These are phyloP conservation scores for Fremontodendron californicum DNA, from an alignment of 345 rosid genomes.

Conservation along the genomic window DNA sequence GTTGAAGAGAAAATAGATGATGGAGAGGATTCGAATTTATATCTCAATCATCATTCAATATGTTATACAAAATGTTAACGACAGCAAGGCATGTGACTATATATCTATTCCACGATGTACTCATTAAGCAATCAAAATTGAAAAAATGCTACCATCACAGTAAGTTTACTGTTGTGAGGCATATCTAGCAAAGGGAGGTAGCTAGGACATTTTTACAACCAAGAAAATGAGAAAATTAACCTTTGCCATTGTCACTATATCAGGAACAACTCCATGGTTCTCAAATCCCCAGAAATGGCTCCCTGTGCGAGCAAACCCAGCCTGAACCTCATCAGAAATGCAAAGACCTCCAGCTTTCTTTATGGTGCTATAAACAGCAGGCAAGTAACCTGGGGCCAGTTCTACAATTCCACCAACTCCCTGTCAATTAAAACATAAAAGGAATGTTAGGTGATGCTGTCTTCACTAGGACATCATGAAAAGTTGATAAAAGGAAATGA, in stretches of 20 bases:
- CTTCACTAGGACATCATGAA: neutral
- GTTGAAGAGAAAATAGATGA: neutral
- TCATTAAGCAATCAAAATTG: neutral
- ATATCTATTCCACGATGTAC: neutral
- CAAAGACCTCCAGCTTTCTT: constrained; percentile 90
- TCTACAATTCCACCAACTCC: constrained; percentile 98
- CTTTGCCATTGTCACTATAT: constrained; percentile 99
- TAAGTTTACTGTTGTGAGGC: neutral
- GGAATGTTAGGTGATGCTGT: neutral
- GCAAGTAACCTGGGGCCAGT: constrained; percentile 84
- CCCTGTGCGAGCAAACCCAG: constrained; percentile 82
- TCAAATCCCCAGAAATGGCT: constrained; percentile 91
- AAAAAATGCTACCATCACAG: neutral
- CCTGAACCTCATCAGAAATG: constrained; percentile 93
- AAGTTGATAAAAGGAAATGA: neutral
- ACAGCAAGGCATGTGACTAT: neutral
- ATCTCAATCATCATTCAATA: constrained; percentile 5
- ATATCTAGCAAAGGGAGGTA: neutral
- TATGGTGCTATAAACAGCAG: constrained; percentile 55
- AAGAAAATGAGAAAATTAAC: constrained; percentile 33
- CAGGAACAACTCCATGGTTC: constrained; percentile 90
- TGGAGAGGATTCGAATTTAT: neutral
- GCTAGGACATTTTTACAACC: neutral
- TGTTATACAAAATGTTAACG: neutral
- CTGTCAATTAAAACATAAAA: constrained; percentile 30